These are phyloP conservation scores for Cyberlindnera mrakii DNA, from an alignment of 805 yeast genomes.

Conservation along the genomic window DNA sequence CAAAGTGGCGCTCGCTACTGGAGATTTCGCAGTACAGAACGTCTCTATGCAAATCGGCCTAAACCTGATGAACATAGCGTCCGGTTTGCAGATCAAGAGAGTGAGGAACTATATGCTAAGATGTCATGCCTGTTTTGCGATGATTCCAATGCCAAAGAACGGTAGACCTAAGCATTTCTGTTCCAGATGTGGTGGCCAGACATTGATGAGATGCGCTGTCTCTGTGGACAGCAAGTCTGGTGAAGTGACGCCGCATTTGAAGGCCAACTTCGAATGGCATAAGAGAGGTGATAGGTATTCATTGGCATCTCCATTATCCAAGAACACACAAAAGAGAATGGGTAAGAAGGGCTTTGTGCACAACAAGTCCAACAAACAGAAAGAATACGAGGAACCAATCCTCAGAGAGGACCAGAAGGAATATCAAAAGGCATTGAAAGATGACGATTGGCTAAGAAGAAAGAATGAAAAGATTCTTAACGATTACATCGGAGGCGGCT, in stretches of 20 bases:
- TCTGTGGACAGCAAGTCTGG: slow-evolving; percentile 78
- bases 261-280: slow-evolving; percentile 90
- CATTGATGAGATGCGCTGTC: slow-evolving; percentile 85
- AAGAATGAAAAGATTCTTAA: slow-evolving; percentile 80
- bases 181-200: slow-evolving; percentile 91
- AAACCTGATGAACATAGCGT: slow-evolving; percentile 73
- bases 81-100: slow-evolving; percentile 79
- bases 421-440: slow-evolving; percentile 79
- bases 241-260: slow-evolving; percentile 78
- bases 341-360: slow-evolving; percentile 83
- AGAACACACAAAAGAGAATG: slow-evolving; percentile 58
- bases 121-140: slow-evolving; percentile 93
- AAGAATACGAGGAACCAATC: slow-evolving; percentile 44
- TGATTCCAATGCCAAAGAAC: slow-evolving; percentile 71
- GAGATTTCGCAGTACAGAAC: slow-evolving; percentile 97
- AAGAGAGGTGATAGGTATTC: slow-evolving; percentile 80
- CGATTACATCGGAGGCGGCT: slow-evolving; percentile 93
- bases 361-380: slow-evolving; percentile 49
- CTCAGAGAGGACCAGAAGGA: slow-evolving; percentile 93
- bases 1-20: slow-evolving; percentile 83
- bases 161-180: slow-evolving; percentile 85
- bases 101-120: slow-evolving; percentile 90
- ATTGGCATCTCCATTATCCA: slow-evolving; percentile 82
- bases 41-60: slow-evolving; percentile 88
- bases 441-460: slow-evolving; percentile 80